Evolutionary conservation across 306 rosid species (phyloP), one percentile per base, ranked within the genome.

Genomic region (Biancaea sappan): DNA sequence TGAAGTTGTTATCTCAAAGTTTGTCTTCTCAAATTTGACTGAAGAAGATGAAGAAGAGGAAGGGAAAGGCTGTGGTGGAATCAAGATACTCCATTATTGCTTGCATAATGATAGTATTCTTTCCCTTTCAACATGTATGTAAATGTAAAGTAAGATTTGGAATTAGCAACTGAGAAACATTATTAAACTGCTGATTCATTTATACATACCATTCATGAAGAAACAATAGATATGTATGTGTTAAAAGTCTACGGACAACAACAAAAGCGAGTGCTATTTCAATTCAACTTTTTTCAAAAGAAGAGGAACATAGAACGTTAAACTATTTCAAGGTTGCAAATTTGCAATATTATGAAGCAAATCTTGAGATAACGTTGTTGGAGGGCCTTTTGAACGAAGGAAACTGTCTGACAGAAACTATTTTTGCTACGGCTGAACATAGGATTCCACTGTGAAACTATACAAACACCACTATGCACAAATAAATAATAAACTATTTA

Each of bases 41-140:
- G 59, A 6, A 24, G 47, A 57, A 41, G 41, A n/a, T 56, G 62
- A n/a, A n/a, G n/a, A n/a, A n/a, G n/a, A n/a, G n/a, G n/a, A 46
- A 29, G 26, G 19, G 32, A 63, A 14, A 24, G 65, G 69, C 71
- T 43, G 44, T 38, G 44, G 21, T 40, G 72, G 44, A 73, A 56
- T 50, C 60, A 26, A 50, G 48, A 35, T 66, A 5, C 14, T 32
- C 35, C 44, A 35, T 64, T 80, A 35, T 37, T 35, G 29, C 24
- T 35, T 35, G 46, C 9, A 10, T 19, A 10, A n/a, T n/a, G n/a
- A n/a, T n/a, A n/a, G 48, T 18, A 19, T 35, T 18, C 16, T 56
- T 4, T 60, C 43, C 56, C 63, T 24, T 61, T 29, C 72, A 71
- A 8, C 61, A n/a, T 77, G 79, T 71, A 84, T 50, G 62, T 58